Evolutionary conservation across 495 filamentous ascomycete species (phyloP), one percentile per base, ranked within the genome.

Genomic region (Halenospora varia): DNA sequence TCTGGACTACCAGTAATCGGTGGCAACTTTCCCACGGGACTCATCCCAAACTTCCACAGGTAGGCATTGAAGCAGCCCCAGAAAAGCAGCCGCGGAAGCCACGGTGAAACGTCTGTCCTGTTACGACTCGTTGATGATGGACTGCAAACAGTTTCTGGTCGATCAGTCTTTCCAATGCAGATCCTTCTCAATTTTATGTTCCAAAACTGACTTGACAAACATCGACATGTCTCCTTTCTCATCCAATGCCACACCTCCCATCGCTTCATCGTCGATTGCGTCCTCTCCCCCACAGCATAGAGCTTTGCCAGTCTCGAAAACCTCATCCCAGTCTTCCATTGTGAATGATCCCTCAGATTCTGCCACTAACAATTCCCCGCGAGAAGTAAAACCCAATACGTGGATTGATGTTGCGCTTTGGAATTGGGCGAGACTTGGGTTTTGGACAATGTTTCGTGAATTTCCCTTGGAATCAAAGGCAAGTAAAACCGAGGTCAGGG

Each of bases 281-380:
- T 74, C 65, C 52, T 66, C 70, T 20, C 68, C 60, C 23, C 72
- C 76, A 57, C 80, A 84, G 71, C 90, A 96, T 44, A 82, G 78
- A 23, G 71, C 66, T 62, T 82, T 74, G 25, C 87, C 90, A 48
- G 75, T 74, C 63, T 87, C 77, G 66, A 82, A 84, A 3, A 87
- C 82, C 18, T 76, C 72, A 51, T 92, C 85, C 90, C 92, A 96
- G 35, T 82, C 85, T 39, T 87, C 81, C 56, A 88, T 76, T 19
- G 80, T 82, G 63, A 96, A 97, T 25, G 73, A 70, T 0, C 93
- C 93, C 63, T 92, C 82, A 66, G 90, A 95, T 67, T 96, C 88
- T 29, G 81, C 85, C 42, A 96, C 69, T 17, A 96, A 70, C 25
- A 96, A 69, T 51, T 90, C 87, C 17, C 85, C 82, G 50, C 84